phyloP scores from a whole-genome alignment of 2,329 filamentous ascomycete species.

The Trichoderma sp. region DNA sequence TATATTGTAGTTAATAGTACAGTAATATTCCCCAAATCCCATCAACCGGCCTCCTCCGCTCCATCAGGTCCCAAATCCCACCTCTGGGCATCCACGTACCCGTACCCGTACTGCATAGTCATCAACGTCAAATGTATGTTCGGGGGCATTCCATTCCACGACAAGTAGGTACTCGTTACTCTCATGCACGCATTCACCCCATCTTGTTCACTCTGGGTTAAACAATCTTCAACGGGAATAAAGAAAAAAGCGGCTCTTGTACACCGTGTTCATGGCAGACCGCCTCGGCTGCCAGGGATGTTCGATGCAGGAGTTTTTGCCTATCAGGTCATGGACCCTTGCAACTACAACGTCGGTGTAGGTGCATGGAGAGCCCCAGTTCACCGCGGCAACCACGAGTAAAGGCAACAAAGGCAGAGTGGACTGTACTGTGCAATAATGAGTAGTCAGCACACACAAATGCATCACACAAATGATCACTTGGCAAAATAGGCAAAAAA shows the following conservation, averaged over 20 bases:
- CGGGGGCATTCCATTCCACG: background rate
- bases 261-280: slow-evolving; percentile 13
- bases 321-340: background rate
- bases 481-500: background rate
- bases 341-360: slow-evolving; percentile 15
- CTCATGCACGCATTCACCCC: background rate
- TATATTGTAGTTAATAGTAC: too few relatives aligned
- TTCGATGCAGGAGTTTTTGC: background rate
- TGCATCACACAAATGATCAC: background rate
- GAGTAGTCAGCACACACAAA: background rate
- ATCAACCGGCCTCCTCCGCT: background rate
- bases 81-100: slow-evolving; percentile 4
- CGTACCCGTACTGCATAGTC: background rate
- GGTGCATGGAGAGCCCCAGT: background rate
- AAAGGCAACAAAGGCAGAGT: background rate
- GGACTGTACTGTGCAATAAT: background rate
- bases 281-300: slow-evolving; percentile 15
- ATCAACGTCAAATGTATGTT: background rate
- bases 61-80: background rate
- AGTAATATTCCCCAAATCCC: background rate
- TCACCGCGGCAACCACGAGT: background rate
- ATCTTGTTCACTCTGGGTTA: background rate
- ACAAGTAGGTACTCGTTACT: background rate
- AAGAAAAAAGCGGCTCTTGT: background rate
- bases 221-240: background rate